Percentiles rank a stretch among this genome's conserved stretches.
Evolutionary conservation across 2,329 filamentous ascomycete species (phyloP).

Genomic region (Aschersonia sp.): DNA sequence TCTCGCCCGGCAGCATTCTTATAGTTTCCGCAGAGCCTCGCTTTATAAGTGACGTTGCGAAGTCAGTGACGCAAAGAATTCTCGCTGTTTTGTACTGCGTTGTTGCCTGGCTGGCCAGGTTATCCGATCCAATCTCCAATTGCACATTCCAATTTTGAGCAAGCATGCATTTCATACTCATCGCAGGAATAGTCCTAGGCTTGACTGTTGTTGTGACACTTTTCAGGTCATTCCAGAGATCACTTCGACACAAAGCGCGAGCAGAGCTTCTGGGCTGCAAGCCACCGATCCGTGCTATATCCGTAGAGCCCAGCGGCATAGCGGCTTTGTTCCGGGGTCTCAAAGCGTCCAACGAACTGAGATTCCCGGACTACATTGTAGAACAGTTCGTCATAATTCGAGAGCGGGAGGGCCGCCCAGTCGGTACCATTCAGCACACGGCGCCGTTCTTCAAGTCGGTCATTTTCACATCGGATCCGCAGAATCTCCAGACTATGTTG

Average conservation of each 20-base stretch:
- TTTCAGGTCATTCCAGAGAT: neutral
- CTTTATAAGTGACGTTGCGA: too few species aligned
- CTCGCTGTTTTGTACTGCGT: too few species aligned
- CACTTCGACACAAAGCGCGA: constrained; percentile 2
- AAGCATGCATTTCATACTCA: neutral
- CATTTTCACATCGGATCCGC: constrained; percentile 10
- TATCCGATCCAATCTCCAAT: too few species aligned
- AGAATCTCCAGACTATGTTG: constrained; percentile 14
- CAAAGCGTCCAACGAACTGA: constrained; percentile 6
- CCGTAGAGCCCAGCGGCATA: constrained; percentile 7
- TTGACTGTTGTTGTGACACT: neutral
- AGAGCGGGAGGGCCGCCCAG: constrained; percentile 2
- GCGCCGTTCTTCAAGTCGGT: constrained; percentile 8
- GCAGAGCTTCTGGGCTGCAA: constrained; percentile 9
- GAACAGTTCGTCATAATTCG: neutral
- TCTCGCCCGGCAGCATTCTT: too few species aligned
- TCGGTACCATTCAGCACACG: constrained; percentile 7
- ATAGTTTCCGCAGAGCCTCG: too few species aligned
- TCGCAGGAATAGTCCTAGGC: neutral
- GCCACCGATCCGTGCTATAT: constrained; percentile 2
- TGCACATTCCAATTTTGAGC: too few species aligned
- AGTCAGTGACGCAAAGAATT: too few species aligned
- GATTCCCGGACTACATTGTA: constrained; percentile 6
- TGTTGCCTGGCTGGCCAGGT: too few species aligned
- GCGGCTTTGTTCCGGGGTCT: constrained; percentile 3